Conservation (phyloP, 768 basidiomycete species). For the Lentinula detonsa region DNA sequence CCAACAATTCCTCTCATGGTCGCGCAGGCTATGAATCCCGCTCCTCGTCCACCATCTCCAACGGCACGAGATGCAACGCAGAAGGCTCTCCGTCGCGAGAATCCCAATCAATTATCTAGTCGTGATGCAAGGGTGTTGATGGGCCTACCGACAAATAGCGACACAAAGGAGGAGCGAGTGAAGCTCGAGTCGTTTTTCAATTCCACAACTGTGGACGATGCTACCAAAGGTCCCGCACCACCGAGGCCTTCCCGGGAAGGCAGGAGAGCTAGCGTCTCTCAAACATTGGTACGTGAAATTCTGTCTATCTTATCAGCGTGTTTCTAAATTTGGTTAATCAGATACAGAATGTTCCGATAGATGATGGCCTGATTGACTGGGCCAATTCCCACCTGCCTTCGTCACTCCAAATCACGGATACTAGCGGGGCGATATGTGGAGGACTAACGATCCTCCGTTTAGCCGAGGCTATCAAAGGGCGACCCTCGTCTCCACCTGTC, state of each 20-base stretch:
- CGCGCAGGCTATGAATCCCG: slow-evolving; percentile 95
- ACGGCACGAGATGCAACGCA: slow-evolving; percentile 83
- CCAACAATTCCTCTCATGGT: slow-evolving; percentile 93
- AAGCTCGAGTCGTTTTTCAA: slow-evolving; percentile 54
- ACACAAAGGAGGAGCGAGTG: slow-evolving; percentile 38
- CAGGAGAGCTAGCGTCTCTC: slow-evolving; percentile 31
- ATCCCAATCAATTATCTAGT: slow-evolving; percentile 74
- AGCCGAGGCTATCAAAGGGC: slow-evolving; percentile 74
- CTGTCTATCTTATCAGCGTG: neutral
- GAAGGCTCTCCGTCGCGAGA: slow-evolving; percentile 77
- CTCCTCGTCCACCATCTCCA: slow-evolving; percentile 92
- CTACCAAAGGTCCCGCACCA: slow-evolving; percentile 31
- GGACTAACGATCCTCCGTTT: slow-evolving; percentile 82
- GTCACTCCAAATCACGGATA: slow-evolving; percentile 49
- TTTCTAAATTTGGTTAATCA: slow-evolving; percentile 9
- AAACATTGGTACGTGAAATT: neutral
- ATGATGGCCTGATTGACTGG: slow-evolving; percentile 73
- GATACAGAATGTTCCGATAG: slow-evolving; percentile 24
- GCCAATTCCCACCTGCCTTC: slow-evolving; percentile 79
- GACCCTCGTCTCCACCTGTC: slow-evolving; percentile 61
- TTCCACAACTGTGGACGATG: slow-evolving; percentile 22
- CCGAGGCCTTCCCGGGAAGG: slow-evolving; percentile 66
- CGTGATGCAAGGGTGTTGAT: slow-evolving; percentile 77
- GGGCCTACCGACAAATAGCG: slow-evolving; percentile 36
- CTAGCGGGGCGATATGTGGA: slow-evolving; percentile 36